Percentiles rank a stretch among this genome's conserved stretches.
Conservation (phyloP, 805 yeast species). For the Tetrapisispora phaffii region DNA sequence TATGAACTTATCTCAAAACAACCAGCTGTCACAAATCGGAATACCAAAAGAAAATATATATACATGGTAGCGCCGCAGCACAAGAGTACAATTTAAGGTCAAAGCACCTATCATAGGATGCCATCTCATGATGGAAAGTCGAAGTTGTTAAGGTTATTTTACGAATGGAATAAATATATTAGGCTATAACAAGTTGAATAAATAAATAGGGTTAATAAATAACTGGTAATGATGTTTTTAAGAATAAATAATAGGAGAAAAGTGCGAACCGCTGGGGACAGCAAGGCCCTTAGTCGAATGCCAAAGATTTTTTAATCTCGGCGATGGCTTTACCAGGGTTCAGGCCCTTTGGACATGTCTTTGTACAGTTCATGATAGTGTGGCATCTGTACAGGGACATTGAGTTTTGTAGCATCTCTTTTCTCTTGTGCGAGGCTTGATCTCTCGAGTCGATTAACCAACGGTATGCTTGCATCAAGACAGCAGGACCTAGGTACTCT, state of each 20-base stretch:
- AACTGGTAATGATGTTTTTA: neutral
- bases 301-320: slow-evolving; percentile 88
- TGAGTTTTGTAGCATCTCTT: slow-evolving; percentile 85
- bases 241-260: slow-evolving; percentile 1
- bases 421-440: slow-evolving; percentile 71
- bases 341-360: slow-evolving; percentile 96
- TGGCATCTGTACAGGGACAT: slow-evolving; percentile 98
- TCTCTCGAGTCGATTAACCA: slow-evolving; percentile 98
- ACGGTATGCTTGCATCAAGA: slow-evolving; percentile 97
- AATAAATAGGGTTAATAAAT: slow-evolving; percentile 4
- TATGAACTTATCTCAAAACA: no score
- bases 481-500: slow-evolving; percentile 97
- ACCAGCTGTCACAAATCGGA: no score
- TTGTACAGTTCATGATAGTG: slow-evolving; percentile 97
- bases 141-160: neutral
- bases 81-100: no score
- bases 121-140: neutral
- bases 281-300: slow-evolving; percentile 49
- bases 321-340: slow-evolving; percentile 98
- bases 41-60: no score
- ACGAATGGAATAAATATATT: no score
- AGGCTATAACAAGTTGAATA: slow-evolving; percentile 1
- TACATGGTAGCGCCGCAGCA: no score
- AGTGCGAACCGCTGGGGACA: no score
- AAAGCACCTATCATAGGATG: no score